These are phyloP conservation scores for Ceratocystiopsis sp. DNA, from an alignment of 2,329 filamentous ascomycete genomes.

Conservation along the genomic window DNA sequence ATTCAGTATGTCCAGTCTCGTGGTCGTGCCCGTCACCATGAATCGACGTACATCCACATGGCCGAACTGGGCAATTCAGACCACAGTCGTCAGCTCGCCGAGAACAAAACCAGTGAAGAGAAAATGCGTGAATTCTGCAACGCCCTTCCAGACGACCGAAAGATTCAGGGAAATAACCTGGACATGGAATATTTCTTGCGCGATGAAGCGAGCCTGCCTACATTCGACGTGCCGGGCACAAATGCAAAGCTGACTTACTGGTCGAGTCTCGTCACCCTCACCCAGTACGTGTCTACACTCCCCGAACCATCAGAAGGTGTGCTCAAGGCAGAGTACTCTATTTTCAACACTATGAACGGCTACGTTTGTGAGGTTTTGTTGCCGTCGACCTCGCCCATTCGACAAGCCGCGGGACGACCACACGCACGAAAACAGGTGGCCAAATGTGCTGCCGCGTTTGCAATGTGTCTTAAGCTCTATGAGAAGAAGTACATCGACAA, in stretches of 20 bases:
- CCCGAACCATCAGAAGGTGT: constrained; percentile 24
- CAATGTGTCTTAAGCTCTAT: constrained; percentile 56
- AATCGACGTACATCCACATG: constrained; percentile 77
- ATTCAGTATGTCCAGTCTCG: constrained; percentile 93
- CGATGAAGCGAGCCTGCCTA: constrained; percentile 29
- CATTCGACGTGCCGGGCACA: constrained; percentile 44
- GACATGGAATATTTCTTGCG: constrained; percentile 38
- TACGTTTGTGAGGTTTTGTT: constrained; percentile 68
- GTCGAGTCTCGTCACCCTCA: constrained; percentile 54
- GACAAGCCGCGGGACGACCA: constrained; percentile 43
- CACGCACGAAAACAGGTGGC: constrained; percentile 58
- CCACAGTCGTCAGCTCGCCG: constrained; percentile 38
- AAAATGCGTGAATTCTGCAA: constrained; percentile 62
- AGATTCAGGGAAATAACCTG: constrained; percentile 42
- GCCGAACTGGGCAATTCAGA: constrained; percentile 50
- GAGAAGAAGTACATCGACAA: constrained; percentile 52
- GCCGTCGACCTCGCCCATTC: constrained; percentile 57
- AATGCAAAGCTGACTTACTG: constrained; percentile 67
- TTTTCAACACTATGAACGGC: constrained; percentile 29
- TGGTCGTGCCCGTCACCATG: constrained; percentile 61
- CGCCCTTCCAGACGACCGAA: constrained; percentile 55
- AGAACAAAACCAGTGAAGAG: constrained; percentile 42
- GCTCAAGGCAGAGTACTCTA: constrained; percentile 39
- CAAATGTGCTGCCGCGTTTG: constrained; percentile 78
- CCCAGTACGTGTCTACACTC: constrained; percentile 56